phyloP scores from a whole-genome alignment of 371 early-diverging fungal species.

The Apophysomyces trapeziformis region DNA sequence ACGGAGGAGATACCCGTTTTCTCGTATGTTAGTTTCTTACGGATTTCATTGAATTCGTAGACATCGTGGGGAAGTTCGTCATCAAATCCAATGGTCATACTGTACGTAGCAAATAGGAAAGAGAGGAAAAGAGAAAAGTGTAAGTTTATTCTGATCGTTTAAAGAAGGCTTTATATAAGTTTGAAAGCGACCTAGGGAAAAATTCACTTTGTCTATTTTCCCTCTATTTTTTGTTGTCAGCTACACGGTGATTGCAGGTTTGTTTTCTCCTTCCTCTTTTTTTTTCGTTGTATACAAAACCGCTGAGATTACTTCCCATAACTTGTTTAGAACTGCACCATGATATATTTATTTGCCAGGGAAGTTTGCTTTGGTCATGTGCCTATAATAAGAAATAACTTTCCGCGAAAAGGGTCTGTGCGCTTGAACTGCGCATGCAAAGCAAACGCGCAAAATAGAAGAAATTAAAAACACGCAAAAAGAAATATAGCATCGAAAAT shows the following conservation, averaged over 20 bases:
- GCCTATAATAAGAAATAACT: background rate
- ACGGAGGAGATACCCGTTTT: constrained; percentile 51
- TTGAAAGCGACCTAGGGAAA: too few relatives aligned
- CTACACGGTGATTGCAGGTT: background rate
- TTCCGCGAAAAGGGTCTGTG: background rate
- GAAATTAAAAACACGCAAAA: too few relatives aligned
- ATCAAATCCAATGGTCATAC: constrained; percentile 51
- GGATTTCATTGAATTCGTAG: constrained; percentile 51
- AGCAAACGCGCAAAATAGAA: too few relatives aligned
- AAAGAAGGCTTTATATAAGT: background rate
- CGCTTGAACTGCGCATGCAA: background rate
- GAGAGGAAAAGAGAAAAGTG: too few relatives aligned
- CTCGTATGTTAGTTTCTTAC: constrained; percentile 45
- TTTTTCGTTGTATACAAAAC: constrained; percentile 1
- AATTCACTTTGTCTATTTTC: background rate
- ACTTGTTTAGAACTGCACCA: constrained; percentile 1
- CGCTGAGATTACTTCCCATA: background rate
- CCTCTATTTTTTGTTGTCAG: too few relatives aligned
- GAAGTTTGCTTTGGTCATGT: background rate
- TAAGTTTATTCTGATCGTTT: too few relatives aligned
- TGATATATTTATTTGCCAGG: background rate
- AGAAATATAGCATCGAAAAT: background rate
- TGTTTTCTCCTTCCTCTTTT: background rate
- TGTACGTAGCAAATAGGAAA: background rate
- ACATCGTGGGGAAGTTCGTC: constrained; percentile 54